phyloP scores from a whole-genome alignment of 129 eudicot species.

The Mikania micrantha region DNA sequence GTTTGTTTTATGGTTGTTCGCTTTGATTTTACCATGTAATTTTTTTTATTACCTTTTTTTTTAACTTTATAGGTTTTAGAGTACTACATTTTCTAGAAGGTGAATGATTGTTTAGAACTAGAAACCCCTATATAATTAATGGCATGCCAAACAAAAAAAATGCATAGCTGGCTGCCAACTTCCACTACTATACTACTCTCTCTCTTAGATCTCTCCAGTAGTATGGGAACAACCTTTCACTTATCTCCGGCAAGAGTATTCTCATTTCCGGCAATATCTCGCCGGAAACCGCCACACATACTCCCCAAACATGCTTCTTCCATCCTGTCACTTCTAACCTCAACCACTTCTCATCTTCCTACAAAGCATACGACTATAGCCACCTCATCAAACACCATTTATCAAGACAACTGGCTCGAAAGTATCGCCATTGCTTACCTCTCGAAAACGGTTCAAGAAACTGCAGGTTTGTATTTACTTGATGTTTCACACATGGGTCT shows the following conservation, averaged over 20 bases:
- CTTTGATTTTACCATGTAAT: background rate
- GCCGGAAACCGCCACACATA: conserved; percentile 18
- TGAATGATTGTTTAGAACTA: background rate
- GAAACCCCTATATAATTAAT: background rate
- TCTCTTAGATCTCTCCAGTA: conserved; percentile 13
- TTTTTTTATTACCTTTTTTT: background rate
- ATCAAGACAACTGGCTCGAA: conserved; percentile 71
- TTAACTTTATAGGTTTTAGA: too few relatives aligned
- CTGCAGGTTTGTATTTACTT: conserved; percentile 47
- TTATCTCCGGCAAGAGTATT: conserved; percentile 4
- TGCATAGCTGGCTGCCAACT: conserved; percentile 2
- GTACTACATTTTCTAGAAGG: background rate
- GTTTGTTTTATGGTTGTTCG: too few relatives aligned
- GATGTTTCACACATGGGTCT: background rate
- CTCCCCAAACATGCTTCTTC: background rate
- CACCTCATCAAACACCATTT: conserved; percentile 25
- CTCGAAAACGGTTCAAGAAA: conserved; percentile 48
- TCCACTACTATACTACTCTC: background rate
- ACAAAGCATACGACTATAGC: background rate
- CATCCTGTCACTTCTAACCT: background rate
- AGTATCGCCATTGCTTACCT: conserved; percentile 56
- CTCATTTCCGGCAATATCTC: conserved; percentile 16
- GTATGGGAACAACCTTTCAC: conserved; percentile 25
- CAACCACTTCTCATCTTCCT: background rate
- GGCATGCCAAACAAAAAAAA: background rate